Percentiles rank a stretch among this genome's conserved stretches.
Evolutionary conservation across 2,329 filamentous ascomycete species (phyloP).

Genomic region (Mariannaea sp.): DNA sequence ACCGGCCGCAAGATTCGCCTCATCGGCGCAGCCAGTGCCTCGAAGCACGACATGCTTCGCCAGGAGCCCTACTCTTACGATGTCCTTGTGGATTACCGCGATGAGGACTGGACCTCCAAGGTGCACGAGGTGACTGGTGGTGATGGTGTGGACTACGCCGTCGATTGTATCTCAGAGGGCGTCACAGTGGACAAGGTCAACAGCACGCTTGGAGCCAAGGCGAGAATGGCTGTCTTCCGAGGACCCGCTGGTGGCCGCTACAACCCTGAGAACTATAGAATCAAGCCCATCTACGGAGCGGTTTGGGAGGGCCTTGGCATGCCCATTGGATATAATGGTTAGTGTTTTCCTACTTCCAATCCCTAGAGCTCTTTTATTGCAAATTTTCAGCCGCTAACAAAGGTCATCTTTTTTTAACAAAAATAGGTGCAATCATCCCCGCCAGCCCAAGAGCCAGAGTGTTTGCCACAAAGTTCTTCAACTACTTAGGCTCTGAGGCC

Average conservation of each 20-base stretch:
- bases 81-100: constrained; percentile 45
- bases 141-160: constrained; percentile 42
- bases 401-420: too few species aligned
- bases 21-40: constrained; percentile 39
- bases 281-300: constrained; percentile 46
- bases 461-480: constrained; percentile 45
- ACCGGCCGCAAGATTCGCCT: constrained; percentile 28
- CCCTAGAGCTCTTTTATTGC: constrained; percentile 11
- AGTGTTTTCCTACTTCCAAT: constrained; percentile 20
- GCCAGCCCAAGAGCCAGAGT: constrained; percentile 31
- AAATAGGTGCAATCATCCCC: constrained; percentile 17
- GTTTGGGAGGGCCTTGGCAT: constrained; percentile 50
- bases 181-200: constrained; percentile 40
- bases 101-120: constrained; percentile 41
- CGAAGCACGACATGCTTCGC: constrained; percentile 36
- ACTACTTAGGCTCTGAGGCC: constrained; percentile 36
- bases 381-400: neutral
- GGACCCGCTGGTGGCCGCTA: constrained; percentile 32
- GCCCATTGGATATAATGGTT: constrained; percentile 46
- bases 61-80: constrained; percentile 45
- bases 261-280: constrained; percentile 27
- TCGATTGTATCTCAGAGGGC: constrained; percentile 48
- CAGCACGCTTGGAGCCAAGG: constrained; percentile 35
- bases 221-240: constrained; percentile 35
- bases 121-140: constrained; percentile 34